Percentiles rank a stretch among this genome's conserved stretches.
These are phyloP conservation scores for Ganoderma boninense DNA, from an alignment of 1,284 basidiomycete genomes.

Conservation along the genomic window DNA sequence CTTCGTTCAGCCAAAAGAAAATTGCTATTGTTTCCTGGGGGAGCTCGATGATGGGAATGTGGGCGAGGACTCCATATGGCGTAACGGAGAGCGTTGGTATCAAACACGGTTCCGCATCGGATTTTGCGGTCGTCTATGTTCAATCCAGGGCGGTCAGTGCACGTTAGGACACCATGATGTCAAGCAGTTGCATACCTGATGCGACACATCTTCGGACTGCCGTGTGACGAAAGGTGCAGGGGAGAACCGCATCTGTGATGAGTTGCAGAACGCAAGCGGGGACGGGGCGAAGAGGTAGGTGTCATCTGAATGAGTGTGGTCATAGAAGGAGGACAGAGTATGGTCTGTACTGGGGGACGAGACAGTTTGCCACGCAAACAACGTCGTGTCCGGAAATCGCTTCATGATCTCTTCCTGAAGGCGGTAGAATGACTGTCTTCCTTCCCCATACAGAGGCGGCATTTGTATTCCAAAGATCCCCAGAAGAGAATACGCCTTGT, in stretches of 20 bases:
- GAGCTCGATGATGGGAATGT: not conserved
- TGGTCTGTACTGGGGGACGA: not conserved
- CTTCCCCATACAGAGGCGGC: not conserved
- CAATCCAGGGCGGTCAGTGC: not conserved
- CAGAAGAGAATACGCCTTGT: not conserved
- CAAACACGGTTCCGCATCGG: not conserved
- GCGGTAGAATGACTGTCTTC: not conserved
- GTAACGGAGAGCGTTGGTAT: not conserved
- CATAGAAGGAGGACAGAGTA: not conserved
- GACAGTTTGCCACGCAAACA: not conserved
- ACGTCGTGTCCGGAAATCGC: not conserved
- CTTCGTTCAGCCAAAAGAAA: not conserved
- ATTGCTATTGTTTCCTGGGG: not conserved
- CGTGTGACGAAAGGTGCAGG: no score
- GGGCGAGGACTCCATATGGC: not conserved
- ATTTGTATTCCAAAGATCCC: not conserved
- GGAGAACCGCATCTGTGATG: not conserved
- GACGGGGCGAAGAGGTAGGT: not conserved
- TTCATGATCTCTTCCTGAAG: slow-evolving; percentile 6
- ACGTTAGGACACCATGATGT: not conserved
- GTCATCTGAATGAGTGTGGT: not conserved
- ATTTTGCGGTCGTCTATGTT: no score
- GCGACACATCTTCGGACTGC: not conserved
- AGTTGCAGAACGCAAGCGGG: not conserved
- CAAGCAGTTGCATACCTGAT: not conserved